phyloP scores from a whole-genome alignment of 306 rosid species.

The Acmispon strigosus region DNA sequence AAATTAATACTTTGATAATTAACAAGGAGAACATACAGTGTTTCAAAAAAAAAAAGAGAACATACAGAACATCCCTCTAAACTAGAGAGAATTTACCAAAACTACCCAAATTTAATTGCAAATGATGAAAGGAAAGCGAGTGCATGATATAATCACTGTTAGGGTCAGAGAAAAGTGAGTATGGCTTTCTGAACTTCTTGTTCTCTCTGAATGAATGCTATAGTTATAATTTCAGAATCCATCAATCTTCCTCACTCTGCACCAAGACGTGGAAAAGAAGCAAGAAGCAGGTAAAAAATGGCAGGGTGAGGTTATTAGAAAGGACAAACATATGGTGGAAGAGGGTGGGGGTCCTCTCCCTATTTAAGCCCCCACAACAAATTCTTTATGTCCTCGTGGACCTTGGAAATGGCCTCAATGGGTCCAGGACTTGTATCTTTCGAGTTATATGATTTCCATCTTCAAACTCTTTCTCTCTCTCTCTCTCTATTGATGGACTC shows the following conservation, averaged over 20 bases:
- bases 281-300: conserved; percentile 47
- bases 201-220: conserved; percentile 31
- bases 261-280: conserved; percentile 75
- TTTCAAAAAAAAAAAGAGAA: no score
- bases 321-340: conserved; percentile 49
- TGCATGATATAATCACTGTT: conserved; percentile 4
- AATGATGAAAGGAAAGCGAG: neutral
- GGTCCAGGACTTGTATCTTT: neutral
- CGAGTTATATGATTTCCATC: no score
- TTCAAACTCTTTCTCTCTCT: neutral
- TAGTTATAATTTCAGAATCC: conserved; percentile 46
- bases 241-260: conserved; percentile 44
- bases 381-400: conserved; percentile 33
- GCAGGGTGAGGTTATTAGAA: conserved; percentile 35
- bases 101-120: neutral
- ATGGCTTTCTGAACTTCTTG: conserved; percentile 35
- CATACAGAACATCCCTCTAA: no score
- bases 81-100: no score
- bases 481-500: neutral
- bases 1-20: no score
- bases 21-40: no score
- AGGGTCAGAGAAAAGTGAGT: conserved; percentile 32
- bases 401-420: neutral
- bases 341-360: conserved; percentile 29
- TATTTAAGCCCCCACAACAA: conserved; percentile 38